A percentile compares a stretch with the other conserved stretches of the same genome.
These are phyloP conservation scores for Botrytis aclada DNA, from an alignment of 2,329 filamentous ascomycete genomes.

Conservation along the genomic window DNA sequence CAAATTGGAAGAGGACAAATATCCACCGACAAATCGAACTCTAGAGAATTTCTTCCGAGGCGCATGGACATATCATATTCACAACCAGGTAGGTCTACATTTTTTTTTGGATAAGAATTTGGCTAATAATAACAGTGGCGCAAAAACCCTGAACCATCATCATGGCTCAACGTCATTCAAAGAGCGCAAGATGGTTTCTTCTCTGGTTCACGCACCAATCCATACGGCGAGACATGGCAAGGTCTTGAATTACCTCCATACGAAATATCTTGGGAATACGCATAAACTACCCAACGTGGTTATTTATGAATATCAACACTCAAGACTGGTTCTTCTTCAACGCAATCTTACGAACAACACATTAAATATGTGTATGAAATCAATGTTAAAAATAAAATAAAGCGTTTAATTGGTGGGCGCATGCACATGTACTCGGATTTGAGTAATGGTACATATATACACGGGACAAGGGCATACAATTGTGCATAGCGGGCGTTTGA, in stretches of 20 bases:
- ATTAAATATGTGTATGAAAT: not conserved
- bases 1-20: conserved; percentile 48
- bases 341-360: conserved; percentile 3
- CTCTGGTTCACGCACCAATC: conserved; percentile 46
- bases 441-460: not conserved
- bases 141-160: conserved; percentile 54
- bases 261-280: conserved; percentile 46
- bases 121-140: conserved; percentile 44
- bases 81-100: conserved; percentile 49
- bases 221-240: conserved; percentile 53
- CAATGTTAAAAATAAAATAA: conserved; percentile 5
- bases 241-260: conserved; percentile 48
- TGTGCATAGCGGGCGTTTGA: conserved; percentile 15
- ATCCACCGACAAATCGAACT: conserved; percentile 54
- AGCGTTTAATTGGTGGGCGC: conserved; percentile 2
- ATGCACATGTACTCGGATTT: not conserved
- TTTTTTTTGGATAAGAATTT: conserved; percentile 4
- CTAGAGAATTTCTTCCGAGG: conserved; percentile 55
- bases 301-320: not conserved
- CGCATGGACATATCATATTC: conserved; percentile 56
- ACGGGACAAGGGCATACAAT: not conserved
- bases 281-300: not conserved
- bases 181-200: conserved; percentile 55
- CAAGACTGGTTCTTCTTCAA: not conserved
- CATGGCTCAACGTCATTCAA: conserved; percentile 53